Percentiles rank a stretch among this genome's conserved stretches.
Conservation (phyloP, 1,284 basidiomycete species). For the Vanrija humicola region DNA sequence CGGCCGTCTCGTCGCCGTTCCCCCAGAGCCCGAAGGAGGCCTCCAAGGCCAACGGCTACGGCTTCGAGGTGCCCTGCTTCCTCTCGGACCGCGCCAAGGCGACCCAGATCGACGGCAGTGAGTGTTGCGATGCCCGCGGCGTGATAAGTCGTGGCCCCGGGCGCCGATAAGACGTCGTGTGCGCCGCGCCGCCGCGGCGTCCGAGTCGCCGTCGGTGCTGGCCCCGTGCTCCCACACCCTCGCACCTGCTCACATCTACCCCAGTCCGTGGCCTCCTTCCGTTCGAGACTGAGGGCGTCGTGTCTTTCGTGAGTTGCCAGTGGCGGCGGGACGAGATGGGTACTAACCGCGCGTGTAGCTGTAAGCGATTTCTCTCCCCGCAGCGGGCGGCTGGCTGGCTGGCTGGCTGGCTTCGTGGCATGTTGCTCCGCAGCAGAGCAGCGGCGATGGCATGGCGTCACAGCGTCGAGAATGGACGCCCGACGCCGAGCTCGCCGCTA, state of each 20-base stretch:
- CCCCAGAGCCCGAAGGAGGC: conserved; percentile 5
- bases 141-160: background rate
- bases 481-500: too few species aligned
- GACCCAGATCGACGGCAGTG: conserved; percentile 35
- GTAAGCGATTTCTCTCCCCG: background rate
- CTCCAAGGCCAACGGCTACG: conserved; percentile 3
- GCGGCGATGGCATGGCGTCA: too few species aligned
- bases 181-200: too few species aligned
- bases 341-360: conserved; percentile 3
- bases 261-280: conserved; percentile 64
- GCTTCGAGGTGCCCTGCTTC: conserved; percentile 6
- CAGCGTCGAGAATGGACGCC: too few species aligned
- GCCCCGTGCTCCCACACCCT: background rate
- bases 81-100: conserved; percentile 25
- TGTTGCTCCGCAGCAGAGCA: too few species aligned
- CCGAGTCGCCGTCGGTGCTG: too few species aligned
- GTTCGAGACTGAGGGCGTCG: conserved; percentile 73
- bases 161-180: too few species aligned
- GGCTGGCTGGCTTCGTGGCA: too few species aligned
- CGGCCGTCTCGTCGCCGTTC: conserved; percentile 16
- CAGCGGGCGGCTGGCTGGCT: background rate
- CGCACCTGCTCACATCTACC: too few species aligned
- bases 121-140: conserved; percentile 3
- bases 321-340: background rate
- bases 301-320: conserved; percentile 63